Conservation (phyloP, 2,329 filamentous ascomycete species). For the Samsoniella hepiali region DNA sequence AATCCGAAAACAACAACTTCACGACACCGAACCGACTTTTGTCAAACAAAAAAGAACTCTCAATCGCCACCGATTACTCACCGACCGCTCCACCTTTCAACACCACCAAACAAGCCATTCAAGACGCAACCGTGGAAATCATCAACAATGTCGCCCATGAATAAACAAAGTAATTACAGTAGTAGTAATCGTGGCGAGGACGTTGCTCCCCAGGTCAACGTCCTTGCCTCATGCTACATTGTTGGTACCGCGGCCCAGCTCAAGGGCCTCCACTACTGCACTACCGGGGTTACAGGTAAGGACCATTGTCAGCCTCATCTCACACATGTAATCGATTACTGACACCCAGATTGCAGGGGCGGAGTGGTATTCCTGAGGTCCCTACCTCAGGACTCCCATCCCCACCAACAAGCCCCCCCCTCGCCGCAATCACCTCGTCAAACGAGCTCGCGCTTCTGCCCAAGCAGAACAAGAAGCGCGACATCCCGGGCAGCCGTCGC, state of each 20-base stretch:
- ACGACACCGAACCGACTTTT: not conserved
- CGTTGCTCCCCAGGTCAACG: constrained; percentile 63
- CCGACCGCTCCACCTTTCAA: not conserved
- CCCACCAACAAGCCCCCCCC: constrained; percentile 85
- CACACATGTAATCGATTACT: not conserved
- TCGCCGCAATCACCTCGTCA: constrained; percentile 67
- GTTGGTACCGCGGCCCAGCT: constrained; percentile 71
- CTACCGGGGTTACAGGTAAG: constrained; percentile 78
- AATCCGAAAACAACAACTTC: not conserved
- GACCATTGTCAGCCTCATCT: constrained; percentile 26
- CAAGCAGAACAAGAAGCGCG: constrained; percentile 46
- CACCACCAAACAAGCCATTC: constrained; percentile 19
- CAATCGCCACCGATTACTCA: constrained; percentile 10
- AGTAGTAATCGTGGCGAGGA: constrained; percentile 75
- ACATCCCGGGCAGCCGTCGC: constrained; percentile 38
- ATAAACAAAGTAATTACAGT: constrained; percentile 63
- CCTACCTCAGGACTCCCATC: constrained; percentile 79
- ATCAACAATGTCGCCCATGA: constrained; percentile 65
- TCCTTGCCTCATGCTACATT: constrained; percentile 89
- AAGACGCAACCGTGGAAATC: constrained; percentile 18
- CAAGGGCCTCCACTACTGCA: constrained; percentile 90
- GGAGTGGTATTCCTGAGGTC: constrained; percentile 95
- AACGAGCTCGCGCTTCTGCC: constrained; percentile 64
- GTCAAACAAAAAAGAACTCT: not conserved
- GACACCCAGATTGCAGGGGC: constrained; percentile 53